phyloP scores from a whole-genome alignment of 371 early-diverging fungal species.

The Mortierella sp. region DNA sequence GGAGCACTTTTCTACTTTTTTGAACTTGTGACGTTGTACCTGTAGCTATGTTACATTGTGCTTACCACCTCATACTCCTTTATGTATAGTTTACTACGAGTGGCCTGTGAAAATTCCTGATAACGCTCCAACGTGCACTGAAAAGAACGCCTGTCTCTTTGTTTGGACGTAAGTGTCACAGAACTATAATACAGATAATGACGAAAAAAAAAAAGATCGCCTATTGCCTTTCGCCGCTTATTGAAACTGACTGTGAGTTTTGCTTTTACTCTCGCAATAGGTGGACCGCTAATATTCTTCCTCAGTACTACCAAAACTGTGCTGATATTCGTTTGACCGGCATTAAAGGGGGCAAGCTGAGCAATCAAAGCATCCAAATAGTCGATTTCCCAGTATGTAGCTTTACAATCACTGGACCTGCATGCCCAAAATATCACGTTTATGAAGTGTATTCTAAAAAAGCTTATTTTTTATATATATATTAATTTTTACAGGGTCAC shows the following conservation, averaged over 20 bases:
- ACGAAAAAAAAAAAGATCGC: too few relatives aligned
- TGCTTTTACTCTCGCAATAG: neutral
- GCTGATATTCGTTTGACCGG: neutral
- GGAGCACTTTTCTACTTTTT: neutral
- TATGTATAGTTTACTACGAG: slow-evolving; percentile 20
- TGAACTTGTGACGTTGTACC: neutral
- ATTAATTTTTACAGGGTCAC: neutral
- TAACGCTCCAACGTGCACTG: slow-evolving; percentile 7
- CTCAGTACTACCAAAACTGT: neutral
- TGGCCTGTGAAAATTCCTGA: slow-evolving; percentile 42
- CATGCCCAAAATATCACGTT: neutral
- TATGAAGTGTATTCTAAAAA: neutral
- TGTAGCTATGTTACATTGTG: too few relatives aligned
- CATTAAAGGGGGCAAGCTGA: neutral
- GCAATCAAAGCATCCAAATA: neutral
- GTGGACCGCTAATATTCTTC: neutral
- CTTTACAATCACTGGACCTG: neutral
- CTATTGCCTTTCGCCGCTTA: too few relatives aligned
- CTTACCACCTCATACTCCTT: neutral
- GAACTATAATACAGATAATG: too few relatives aligned
- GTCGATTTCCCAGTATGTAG: neutral
- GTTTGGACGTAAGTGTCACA: neutral
- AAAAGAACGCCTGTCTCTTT: neutral
- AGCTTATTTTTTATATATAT: neutral
- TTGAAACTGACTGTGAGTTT: neutral